Evolutionary conservation across 352 stramenopile species (phyloP), one percentile per base, ranked within the genome.

Genomic region (Globisporangium irregulare): DNA sequence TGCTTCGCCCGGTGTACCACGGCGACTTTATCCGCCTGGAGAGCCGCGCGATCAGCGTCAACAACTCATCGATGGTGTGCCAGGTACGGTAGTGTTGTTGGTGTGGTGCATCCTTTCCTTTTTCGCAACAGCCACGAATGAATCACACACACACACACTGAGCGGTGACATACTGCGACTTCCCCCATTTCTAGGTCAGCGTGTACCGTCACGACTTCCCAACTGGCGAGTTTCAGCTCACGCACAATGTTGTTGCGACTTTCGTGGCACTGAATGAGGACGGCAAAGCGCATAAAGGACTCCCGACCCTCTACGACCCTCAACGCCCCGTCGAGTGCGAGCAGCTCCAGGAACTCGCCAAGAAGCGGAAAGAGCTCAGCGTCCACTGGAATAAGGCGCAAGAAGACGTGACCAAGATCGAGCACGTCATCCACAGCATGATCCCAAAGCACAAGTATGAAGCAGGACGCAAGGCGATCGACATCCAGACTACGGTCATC

Each of bases 21-120:
- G 76, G 76, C 38, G 76, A 83, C 50, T 78, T 83, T 50, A 66
- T 83, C 53, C 76, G 76, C 5, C 64, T 83, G 27, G 76, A 83
- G 56, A 73, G 72, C 14, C 72, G 73, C n/a, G 76, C 70, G 46
- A 62, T 81, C 41, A 79, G 73, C 68, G 68, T 77, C 22, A 75
- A 66, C 51, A 74, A 70, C 61, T 83, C 76, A 36, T 80, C 76
- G 27, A 79, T 80, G 57, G 75, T 78, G 38, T 75, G 69, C 41
- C 76, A 84, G 62, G 76, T 78, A 64, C 15, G 36, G 54, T 50
- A 14, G 51, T n/a, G 3, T 15, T 32, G 10, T 10, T n/a, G 58
- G 2, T 25, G 29, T n/a, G 15, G 41, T 20, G 41, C 41, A 48
- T 48, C 15, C 41, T 41, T n/a, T 48, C 41, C 36, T 14, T 15